Percentiles rank a stretch among this genome's conserved stretches.
These are phyloP conservation scores for Microascus cirrosus DNA, from an alignment of 2,329 filamentous ascomycete genomes.

Conservation along the genomic window DNA sequence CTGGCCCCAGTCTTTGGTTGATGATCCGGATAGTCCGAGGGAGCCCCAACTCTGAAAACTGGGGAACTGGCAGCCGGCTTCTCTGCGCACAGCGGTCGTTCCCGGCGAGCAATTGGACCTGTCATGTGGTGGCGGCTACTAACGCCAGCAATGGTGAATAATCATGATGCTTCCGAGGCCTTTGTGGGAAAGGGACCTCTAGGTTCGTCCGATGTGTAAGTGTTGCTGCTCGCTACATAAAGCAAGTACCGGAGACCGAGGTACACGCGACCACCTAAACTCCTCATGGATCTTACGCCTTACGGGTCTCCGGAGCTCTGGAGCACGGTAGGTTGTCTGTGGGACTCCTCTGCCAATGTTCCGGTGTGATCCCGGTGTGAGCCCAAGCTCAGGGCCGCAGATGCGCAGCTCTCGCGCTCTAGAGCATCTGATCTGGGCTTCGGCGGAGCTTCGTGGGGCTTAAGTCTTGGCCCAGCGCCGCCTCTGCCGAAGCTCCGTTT, in stretches of 20 bases:
- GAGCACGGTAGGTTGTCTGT: neutral
- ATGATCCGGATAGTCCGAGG: neutral
- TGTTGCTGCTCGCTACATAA: neutral
- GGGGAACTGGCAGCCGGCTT: neutral
- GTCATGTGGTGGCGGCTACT: neutral
- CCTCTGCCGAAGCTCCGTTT: neutral
- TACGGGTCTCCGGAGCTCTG: neutral
- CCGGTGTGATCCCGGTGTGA: neutral
- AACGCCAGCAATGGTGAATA: neutral
- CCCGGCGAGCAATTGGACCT: neutral
- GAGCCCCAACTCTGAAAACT: neutral
- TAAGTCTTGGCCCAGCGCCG: neutral
- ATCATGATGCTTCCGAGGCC: too few relatives aligned
- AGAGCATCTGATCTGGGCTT: neutral
- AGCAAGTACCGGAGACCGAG: neutral
- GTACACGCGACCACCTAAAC: neutral
- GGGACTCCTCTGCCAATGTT: neutral
- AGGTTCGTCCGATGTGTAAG: neutral
- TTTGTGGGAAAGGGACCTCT: too few relatives aligned
- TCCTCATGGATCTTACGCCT: neutral
- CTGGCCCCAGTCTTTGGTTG: neutral
- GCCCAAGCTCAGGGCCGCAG: neutral
- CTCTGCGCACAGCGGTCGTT: neutral
- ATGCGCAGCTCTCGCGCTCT: neutral
- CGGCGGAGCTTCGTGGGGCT: neutral